Evolutionary conservation across 805 yeast species (phyloP), one percentile per base, ranked within the genome.

Genomic region (Wickerhamomyces bisporus): DNA sequence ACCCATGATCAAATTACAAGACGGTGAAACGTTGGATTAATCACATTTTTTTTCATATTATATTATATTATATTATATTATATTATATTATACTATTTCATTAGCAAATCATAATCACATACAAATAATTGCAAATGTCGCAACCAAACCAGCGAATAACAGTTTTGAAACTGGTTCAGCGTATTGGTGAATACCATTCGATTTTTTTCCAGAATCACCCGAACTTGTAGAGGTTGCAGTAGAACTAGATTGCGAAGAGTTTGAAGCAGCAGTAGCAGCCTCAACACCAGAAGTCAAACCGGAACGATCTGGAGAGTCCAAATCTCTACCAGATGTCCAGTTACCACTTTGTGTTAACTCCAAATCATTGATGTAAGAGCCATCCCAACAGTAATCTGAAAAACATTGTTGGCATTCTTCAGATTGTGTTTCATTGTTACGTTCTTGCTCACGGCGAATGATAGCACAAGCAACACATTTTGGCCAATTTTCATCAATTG

Each of bases 381-480:
- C 87, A 42, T 71, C 66, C 87, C 87, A 86, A 62, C 95, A 86
- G 58, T 84, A 84, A 9, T 62, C 64, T 28, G 64, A 58, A 55
- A 86, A 83, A 57, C 95, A 86, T 38, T 62, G 42, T 47, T 74
- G 62, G 64, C 95, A 86, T 53, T 81, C 84, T 3, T 68, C 76
- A 19, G 62, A 56, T 39, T 81, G 79, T 18, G 71, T 66, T 26
- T 66, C 55, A 18, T 77, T 76, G 25, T 68, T 58, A 53, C 87
- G 69, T 61, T 85, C 89, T 54, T 79, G 78, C 30, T 81, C 75
- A 57, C 94, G 75, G 62, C 85, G 79, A 41, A 84, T 68, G 35
- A 86, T 71, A 7, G 93, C 95, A 67, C 95, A 86, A 4, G 82
- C 85, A 36, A 86, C 70, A 65, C 95, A 86, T 4, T 77, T 71